Conservation (phyloP, 164 flowering plant species). For the Nelumbo lutea region DNA sequence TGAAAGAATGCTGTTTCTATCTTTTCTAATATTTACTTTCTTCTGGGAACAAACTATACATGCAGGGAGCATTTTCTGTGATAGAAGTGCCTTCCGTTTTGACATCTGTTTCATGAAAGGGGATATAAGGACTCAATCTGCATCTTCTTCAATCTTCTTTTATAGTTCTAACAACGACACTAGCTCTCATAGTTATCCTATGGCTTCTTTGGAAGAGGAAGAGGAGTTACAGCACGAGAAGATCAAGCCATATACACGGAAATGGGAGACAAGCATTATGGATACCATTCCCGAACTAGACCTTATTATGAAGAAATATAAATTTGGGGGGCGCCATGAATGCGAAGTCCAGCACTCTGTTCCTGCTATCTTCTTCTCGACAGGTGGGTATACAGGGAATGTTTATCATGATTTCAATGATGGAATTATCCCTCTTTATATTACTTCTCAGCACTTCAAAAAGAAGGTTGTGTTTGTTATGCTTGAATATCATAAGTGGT, state of each 20-base stretch:
- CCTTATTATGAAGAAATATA: constrained; percentile 31
- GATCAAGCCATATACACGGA: constrained; percentile 84
- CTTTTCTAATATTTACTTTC: background rate
- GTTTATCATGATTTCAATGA: constrained; percentile 95
- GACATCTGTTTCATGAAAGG: constrained; percentile 88
- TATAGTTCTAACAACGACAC: constrained; percentile 30
- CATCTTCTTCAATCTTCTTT: constrained; percentile 58
- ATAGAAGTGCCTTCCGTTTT: constrained; percentile 57
- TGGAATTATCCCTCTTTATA: constrained; percentile 77
- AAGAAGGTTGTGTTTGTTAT: constrained; percentile 77
- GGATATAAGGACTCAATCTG: constrained; percentile 70
- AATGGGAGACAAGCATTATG: constrained; percentile 85
- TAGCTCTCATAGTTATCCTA: background rate
- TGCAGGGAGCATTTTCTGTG: constrained; percentile 76
- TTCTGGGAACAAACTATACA: background rate
- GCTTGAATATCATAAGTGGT: constrained; percentile 83
- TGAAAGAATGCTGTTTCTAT: background rate
- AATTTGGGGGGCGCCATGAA: constrained; percentile 13
- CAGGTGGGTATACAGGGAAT: constrained; percentile 91
- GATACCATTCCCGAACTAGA: constrained; percentile 59
- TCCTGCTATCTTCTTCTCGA: constrained; percentile 86
- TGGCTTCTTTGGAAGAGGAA: constrained; percentile 3
- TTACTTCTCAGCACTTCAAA: constrained; percentile 69
- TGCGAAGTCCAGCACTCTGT: constrained; percentile 75
- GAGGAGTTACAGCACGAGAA: constrained; percentile 45